Percentiles rank a stretch among this genome's conserved stretches.
Evolutionary conservation across 768 basidiomycete species (phyloP).

Genomic region (Cystobasidiopsis lactophilus): DNA sequence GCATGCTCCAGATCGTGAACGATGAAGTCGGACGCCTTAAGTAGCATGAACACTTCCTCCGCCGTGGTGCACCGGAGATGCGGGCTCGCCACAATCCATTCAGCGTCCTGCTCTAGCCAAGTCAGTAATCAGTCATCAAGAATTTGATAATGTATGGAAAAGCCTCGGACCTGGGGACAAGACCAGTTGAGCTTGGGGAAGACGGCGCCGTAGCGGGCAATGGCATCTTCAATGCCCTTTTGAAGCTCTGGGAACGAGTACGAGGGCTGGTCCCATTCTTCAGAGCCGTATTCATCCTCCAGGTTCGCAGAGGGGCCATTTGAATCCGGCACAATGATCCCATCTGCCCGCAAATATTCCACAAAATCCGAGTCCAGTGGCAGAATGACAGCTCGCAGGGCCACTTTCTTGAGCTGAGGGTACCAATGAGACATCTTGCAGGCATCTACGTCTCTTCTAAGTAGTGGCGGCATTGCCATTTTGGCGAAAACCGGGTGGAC

Average conservation of each 20-base stretch:
- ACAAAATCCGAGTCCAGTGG: constrained; percentile 43
- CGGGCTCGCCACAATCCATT: constrained; percentile 59
- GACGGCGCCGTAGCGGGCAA: constrained; percentile 48
- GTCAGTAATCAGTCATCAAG: neutral
- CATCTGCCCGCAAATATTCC: constrained; percentile 56
- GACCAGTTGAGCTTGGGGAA: constrained; percentile 96
- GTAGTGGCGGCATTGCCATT: constrained; percentile 10
- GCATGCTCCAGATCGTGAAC: constrained; percentile 46
- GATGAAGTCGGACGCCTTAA: constrained; percentile 83
- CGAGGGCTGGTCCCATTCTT: constrained; percentile 16
- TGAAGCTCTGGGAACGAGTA: constrained; percentile 73
- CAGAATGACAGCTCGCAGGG: constrained; percentile 52
- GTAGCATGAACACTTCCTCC: constrained; percentile 68
- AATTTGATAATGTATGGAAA: neutral
- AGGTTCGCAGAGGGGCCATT: constrained; percentile 21
- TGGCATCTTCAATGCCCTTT: constrained; percentile 38
- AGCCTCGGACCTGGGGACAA: constrained; percentile 51
- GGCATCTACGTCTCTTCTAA: constrained; percentile 13
- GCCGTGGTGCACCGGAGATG: constrained; percentile 69
- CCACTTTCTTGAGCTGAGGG: constrained; percentile 38
- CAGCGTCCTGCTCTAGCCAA: constrained; percentile 49
- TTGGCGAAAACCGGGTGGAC: too few relatives aligned
- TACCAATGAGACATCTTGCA: constrained; percentile 48
- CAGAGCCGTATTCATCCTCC: constrained; percentile 26
- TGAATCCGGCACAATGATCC: constrained; percentile 45